Conservation (phyloP, 2,329 filamentous ascomycete species). For the Ophioceras dolichostomum region DNA sequence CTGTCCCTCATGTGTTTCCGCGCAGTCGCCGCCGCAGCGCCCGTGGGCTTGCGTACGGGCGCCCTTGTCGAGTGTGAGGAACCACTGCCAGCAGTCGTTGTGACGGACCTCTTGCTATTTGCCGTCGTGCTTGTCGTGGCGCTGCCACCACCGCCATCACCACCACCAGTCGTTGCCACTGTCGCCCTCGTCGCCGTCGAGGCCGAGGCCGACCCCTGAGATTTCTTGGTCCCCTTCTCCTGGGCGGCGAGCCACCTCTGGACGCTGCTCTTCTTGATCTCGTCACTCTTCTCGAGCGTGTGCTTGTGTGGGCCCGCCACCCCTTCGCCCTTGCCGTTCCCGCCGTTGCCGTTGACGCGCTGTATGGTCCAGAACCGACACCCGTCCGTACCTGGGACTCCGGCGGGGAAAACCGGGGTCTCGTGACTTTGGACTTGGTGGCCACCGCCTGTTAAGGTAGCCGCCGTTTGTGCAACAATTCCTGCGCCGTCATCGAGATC, state of each 20-base stretch:
- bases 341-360: conserved; percentile 64
- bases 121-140: too few relatives aligned
- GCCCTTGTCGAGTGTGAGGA: too few relatives aligned
- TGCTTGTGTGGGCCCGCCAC: conserved; percentile 65
- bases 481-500: too few relatives aligned
- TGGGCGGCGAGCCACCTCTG: conserved; percentile 51
- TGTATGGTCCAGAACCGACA: conserved; percentile 63
- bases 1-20: conserved; percentile 58
- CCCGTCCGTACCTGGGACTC: conserved; percentile 28
- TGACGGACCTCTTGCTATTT: too few relatives aligned
- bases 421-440: too few relatives aligned
- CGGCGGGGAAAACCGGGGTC: conserved; percentile 9
- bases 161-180: too few relatives aligned
- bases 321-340: conserved; percentile 59
- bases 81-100: too few relatives aligned
- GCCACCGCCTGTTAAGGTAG: too few relatives aligned
- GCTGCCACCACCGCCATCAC: too few relatives aligned
- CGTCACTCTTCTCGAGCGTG: conserved; percentile 59
- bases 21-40: conserved; percentile 55
- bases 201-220: conserved; percentile 12
- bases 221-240: conserved; percentile 53
- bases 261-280: conserved; percentile 72
- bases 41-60: conserved; percentile 60
- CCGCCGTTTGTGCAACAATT: too few relatives aligned
- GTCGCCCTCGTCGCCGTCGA: conserved; percentile 43